These are phyloP conservation scores for Fraxinus nigra DNA, from an alignment of 305 asterid species.

Conservation along the genomic window DNA sequence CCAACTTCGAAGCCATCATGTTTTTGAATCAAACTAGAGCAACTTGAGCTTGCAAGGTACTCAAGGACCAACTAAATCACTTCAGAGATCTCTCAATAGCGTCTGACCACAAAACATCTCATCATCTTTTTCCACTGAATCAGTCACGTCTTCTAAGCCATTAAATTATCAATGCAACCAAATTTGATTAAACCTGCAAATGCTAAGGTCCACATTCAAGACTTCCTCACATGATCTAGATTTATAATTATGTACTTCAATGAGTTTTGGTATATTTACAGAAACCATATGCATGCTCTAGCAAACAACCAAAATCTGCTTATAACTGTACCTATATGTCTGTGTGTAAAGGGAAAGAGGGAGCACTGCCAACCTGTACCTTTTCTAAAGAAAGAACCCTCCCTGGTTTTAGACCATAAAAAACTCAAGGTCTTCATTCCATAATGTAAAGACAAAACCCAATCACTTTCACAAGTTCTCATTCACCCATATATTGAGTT, in stretches of 20 bases:
- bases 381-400: constrained; percentile 5
- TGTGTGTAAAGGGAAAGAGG: neutral
- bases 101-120: neutral
- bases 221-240: neutral
- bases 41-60: neutral
- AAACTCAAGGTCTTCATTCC: neutral
- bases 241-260: neutral
- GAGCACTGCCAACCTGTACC: neutral
- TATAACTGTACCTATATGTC: neutral
- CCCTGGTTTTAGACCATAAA: neutral
- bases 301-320: neutral
- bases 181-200: neutral
- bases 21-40: neutral
- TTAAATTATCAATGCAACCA: neutral
- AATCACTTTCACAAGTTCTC: neutral
- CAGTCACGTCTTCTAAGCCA: neutral
- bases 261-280: neutral
- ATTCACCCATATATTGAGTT: constrained; percentile 9
- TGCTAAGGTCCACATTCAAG: neutral
- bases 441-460: neutral
- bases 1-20: neutral
- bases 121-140: neutral
- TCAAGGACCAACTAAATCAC: neutral
- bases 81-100: neutral
- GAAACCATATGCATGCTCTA: neutral